Evolutionary conservation across 1,284 basidiomycete genomes (phyloP).

Genomic region (Taiwanofungus camphoratus): DNA sequence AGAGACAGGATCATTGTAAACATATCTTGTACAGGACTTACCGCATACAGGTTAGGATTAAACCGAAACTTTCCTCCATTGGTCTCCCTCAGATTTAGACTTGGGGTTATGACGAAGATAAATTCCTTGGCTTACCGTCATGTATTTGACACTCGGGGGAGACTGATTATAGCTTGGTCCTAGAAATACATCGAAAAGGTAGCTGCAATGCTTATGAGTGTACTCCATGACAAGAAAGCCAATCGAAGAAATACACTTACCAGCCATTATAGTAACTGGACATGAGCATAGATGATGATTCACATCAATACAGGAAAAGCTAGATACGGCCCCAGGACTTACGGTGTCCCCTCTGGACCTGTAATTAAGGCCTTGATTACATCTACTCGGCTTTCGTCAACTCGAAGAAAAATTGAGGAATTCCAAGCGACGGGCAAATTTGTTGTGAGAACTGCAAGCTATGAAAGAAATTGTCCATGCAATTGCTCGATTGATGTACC

Average conservation of each 20-base stretch:
- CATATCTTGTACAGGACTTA: conserved; percentile 30
- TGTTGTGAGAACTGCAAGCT: conserved; percentile 87
- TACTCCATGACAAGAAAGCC: conserved; percentile 1
- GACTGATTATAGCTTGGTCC: conserved; percentile 76
- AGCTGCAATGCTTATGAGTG: conserved; percentile 32
- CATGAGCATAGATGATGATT: background rate
- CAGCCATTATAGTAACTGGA: conserved; percentile 78
- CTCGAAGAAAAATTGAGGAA: conserved; percentile 83
- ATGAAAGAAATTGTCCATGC: conserved; percentile 9
- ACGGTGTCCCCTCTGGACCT: conserved; percentile 89
- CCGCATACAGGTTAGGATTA: conserved; percentile 88
- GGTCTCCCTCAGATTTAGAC: conserved; percentile 43
- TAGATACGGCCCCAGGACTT: conserved; percentile 31
- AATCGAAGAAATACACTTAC: conserved; percentile 34
- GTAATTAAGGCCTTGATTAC: conserved; percentile 88
- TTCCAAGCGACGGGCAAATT: conserved; percentile 87
- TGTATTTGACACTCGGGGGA: conserved; percentile 82
- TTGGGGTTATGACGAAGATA: background rate
- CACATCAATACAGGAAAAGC: conserved; percentile 4
- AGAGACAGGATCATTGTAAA: conserved; percentile 3
- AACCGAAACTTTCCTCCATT: conserved; percentile 85
- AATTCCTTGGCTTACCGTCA: conserved; percentile 59
- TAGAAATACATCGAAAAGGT: conserved; percentile 87
- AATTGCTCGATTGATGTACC: too few species aligned
- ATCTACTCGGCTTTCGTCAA: conserved; percentile 84